phyloP scores from a whole-genome alignment of 2,329 filamentous ascomycete species.

The Colletotrichum liriopes region DNA sequence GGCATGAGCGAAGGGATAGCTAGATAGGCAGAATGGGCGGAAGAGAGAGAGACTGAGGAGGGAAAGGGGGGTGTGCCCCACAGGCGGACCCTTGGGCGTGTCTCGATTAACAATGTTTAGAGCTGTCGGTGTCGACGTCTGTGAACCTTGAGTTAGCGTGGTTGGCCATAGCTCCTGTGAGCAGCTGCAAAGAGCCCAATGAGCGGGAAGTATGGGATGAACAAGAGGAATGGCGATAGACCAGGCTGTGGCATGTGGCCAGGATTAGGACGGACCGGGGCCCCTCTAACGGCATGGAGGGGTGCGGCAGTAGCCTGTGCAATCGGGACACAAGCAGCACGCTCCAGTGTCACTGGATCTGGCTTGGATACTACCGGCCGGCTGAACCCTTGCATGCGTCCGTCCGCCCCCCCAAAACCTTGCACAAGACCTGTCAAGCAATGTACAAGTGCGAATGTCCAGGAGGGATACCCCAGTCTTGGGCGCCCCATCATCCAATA shows the following conservation, averaged over 20 bases:
- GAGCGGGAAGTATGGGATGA: constrained; percentile 36
- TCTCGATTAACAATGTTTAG: neutral
- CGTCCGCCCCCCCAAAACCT: constrained; percentile 35
- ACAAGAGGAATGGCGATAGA: constrained; percentile 35
- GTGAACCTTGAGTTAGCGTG: constrained; percentile 42
- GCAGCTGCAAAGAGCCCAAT: constrained; percentile 41
- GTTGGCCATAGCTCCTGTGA: constrained; percentile 43
- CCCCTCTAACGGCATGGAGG: constrained; percentile 41
- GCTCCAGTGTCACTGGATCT: constrained; percentile 43
- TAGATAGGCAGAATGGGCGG: neutral
- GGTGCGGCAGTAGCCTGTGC: constrained; percentile 40
- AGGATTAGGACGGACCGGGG: constrained; percentile 38
- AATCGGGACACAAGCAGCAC: constrained; percentile 41
- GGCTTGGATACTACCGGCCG: constrained; percentile 40
- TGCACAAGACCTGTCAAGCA: constrained; percentile 40
- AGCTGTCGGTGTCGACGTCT: constrained; percentile 31
- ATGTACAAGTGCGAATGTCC: constrained; percentile 18
- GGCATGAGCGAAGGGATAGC: constrained; percentile 1
- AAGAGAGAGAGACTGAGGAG: neutral
- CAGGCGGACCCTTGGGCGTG: constrained; percentile 1
- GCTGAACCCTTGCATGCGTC: constrained; percentile 44
- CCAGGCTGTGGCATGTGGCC: constrained; percentile 38
- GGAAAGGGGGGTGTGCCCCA: neutral
- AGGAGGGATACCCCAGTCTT: constrained; percentile 9
- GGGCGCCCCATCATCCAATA: neutral